These are phyloP conservation scores for Aspergillus avenaceus DNA, from an alignment of 495 filamentous ascomycete species.

Conservation along the genomic window DNA sequence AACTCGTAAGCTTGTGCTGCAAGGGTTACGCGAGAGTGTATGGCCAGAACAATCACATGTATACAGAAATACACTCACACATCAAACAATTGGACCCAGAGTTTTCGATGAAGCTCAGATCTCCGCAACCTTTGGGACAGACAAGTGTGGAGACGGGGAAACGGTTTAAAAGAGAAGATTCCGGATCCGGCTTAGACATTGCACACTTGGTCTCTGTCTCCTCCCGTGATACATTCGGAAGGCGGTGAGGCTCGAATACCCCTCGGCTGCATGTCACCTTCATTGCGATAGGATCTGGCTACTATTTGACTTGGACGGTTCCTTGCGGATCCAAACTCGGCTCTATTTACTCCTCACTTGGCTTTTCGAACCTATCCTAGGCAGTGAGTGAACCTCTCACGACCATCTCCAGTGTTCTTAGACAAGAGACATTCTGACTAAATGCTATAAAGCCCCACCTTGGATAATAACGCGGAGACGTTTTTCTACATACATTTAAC, in stretches of 20 bases:
- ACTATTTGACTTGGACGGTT: background rate
- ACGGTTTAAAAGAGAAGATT: background rate
- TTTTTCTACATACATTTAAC: background rate
- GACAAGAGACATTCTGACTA: background rate
- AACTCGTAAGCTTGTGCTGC: too few relatives aligned
- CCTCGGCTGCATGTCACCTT: background rate
- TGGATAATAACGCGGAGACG: constrained; percentile 3
- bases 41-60: too few relatives aligned
- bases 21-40: too few relatives aligned
- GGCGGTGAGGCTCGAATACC: background rate
- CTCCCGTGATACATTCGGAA: background rate
- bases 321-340: background rate
- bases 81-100: too few relatives aligned
- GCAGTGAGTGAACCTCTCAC: background rate
- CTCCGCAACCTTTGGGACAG: background rate
- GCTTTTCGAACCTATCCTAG: background rate
- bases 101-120: too few relatives aligned
- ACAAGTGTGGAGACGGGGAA: background rate
- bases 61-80: background rate
- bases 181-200: background rate
- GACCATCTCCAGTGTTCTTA: background rate
- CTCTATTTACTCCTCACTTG: background rate
- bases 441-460: constrained; percentile 6
- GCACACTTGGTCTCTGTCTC: background rate
- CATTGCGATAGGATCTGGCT: background rate